Percentiles rank a stretch among this genome's conserved stretches.
phyloP scores from a whole-genome alignment of 2,329 filamentous ascomycete species.

The Arthrobotrys musiformis region DNA sequence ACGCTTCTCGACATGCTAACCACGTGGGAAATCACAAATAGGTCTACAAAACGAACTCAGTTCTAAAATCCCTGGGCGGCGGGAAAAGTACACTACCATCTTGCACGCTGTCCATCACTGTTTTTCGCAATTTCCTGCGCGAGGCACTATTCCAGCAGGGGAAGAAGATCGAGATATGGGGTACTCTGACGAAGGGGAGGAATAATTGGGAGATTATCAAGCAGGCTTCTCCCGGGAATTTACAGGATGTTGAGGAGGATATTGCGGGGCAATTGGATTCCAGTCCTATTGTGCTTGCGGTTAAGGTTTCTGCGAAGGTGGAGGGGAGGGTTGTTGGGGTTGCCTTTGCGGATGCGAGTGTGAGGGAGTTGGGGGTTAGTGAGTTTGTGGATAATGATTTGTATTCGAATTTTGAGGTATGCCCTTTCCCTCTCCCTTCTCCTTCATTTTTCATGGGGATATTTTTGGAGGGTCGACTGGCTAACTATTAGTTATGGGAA shows the following conservation, averaged over 20 bases:
- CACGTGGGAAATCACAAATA: too few relatives aligned
- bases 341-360: slow-evolving; percentile 96
- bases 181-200: slow-evolving; percentile 75
- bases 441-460: background rate
- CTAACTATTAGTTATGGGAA: slow-evolving; percentile 15
- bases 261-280: slow-evolving; percentile 86
- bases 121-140: slow-evolving; percentile 93
- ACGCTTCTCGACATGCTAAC: background rate
- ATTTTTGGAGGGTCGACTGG: background rate
- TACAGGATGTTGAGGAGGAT: slow-evolving; percentile 97
- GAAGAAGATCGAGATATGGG: slow-evolving; percentile 91
- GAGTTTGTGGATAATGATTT: slow-evolving; percentile 99
- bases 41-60: slow-evolving; percentile 98
- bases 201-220: slow-evolving; percentile 94
- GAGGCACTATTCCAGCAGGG: slow-evolving; percentile 92
- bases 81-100: slow-evolving; percentile 80
- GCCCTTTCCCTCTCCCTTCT: slow-evolving; percentile 61
- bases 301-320: slow-evolving; percentile 90
- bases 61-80: slow-evolving; percentile 83
- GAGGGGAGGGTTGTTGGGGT: slow-evolving; percentile 90
- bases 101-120: slow-evolving; percentile 93
- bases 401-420: slow-evolving; percentile 92
- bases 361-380: slow-evolving; percentile 92
- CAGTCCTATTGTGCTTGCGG: slow-evolving; percentile 91
- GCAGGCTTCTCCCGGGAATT: slow-evolving; percentile 91